A percentile compares a stretch with the other conserved stretches of the same genome.
These are phyloP conservation scores for Zalaria obscura DNA, from an alignment of 2,329 filamentous ascomycete species.

Conservation along the genomic window DNA sequence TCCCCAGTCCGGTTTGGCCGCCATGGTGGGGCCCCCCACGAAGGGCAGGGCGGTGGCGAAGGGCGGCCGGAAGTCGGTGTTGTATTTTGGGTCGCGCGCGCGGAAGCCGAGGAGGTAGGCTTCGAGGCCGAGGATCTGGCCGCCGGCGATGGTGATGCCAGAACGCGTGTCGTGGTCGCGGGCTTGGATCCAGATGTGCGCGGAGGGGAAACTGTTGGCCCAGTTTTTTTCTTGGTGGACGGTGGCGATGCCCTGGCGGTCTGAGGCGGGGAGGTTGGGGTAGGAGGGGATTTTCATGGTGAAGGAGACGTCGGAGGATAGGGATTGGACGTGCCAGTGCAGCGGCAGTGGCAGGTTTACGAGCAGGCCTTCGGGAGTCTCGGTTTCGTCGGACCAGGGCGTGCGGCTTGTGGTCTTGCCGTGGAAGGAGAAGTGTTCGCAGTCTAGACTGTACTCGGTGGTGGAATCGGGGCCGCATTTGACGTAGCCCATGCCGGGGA, in stretches of 20 bases:
- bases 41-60: conserved; percentile 24
- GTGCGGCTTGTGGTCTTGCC: conserved; percentile 24
- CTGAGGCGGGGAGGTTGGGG: conserved; percentile 10
- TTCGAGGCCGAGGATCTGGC: conserved; percentile 24
- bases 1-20: conserved; percentile 25
- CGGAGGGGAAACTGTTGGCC: conserved; percentile 30
- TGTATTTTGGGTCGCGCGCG: conserved; percentile 15
- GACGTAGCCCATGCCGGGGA: conserved; percentile 26
- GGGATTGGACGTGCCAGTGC: conserved; percentile 37
- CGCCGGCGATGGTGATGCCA: conserved; percentile 22
- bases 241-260: conserved; percentile 18
- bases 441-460: conserved; percentile 21
- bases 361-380: conserved; percentile 32
- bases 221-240: conserved; percentile 39
- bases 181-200: conserved; percentile 28
- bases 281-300: conserved; percentile 21
- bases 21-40: conserved; percentile 26
- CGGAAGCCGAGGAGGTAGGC: conserved; percentile 35
- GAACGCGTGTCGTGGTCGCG: conserved; percentile 10
- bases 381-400: conserved; percentile 21
- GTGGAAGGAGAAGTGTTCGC: conserved; percentile 23
- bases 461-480: conserved; percentile 20
- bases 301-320: conserved; percentile 26
- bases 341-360: conserved; percentile 32
- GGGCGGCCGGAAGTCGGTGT: conserved; percentile 30